Evolutionary conservation across 345 rosid genomes (phyloP).

Genomic region (Salix brachista): DNA sequence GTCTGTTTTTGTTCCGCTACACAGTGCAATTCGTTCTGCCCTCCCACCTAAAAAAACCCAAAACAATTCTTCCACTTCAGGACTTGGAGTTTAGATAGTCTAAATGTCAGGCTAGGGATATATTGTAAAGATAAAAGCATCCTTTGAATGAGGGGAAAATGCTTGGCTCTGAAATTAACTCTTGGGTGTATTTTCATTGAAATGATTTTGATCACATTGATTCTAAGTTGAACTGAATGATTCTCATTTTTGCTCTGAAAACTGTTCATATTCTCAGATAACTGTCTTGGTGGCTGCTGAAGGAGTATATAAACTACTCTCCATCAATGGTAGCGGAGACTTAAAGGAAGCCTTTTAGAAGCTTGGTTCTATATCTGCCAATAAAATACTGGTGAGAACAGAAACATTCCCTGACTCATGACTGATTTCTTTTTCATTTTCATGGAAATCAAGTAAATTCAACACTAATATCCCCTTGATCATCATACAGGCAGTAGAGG

Average conservation of each 20-base stretch:
- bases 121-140: no score
- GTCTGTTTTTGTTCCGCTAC: neutral
- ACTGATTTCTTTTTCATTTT: no score
- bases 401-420: neutral
- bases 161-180: no score
- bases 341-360: constrained; percentile 79
- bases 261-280: constrained; percentile 40
- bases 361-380: constrained; percentile 66
- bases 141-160: no score
- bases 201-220: no score
- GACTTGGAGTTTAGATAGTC: no score
- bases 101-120: no score
- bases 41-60: no score
- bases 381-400: constrained; percentile 60
- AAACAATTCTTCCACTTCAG: no score
- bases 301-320: constrained; percentile 70
- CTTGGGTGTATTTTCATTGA: no score
- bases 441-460: neutral
- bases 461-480: constrained; percentile 14
- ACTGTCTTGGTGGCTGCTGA: constrained; percentile 91
- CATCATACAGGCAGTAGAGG: constrained; percentile 77
- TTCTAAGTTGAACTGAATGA: neutral
- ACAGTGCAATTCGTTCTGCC: neutral
- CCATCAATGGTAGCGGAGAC: constrained; percentile 63
- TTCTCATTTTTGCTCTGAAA: neutral